phyloP scores from a whole-genome alignment of 2,329 filamentous ascomycete species.

The Colletotrichum eremochloae region DNA sequence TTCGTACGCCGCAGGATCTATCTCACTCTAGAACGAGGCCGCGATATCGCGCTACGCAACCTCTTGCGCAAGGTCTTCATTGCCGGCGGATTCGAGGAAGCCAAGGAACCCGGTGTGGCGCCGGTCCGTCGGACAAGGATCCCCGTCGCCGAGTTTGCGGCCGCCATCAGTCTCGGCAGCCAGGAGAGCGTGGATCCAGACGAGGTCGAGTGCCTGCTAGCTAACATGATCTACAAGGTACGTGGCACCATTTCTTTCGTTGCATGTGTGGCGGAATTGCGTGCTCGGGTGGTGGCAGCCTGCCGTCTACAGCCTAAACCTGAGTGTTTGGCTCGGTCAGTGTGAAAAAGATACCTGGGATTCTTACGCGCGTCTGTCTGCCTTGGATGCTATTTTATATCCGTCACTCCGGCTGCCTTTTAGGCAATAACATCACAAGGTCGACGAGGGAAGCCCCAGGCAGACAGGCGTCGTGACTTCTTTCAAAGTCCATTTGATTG shows the following conservation, averaged over 20 bases:
- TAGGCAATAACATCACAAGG: slow-evolving; percentile 22
- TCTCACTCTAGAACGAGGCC: slow-evolving; percentile 89
- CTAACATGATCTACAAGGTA: slow-evolving; percentile 99
- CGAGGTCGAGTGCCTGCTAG: slow-evolving; percentile 94
- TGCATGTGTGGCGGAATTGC: slow-evolving; percentile 4
- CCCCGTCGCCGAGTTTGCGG: slow-evolving; percentile 85
- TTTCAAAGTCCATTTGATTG: neutral
- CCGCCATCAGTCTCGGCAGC: slow-evolving; percentile 82
- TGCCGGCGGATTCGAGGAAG: slow-evolving; percentile 82
- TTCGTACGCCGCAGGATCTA: slow-evolving; percentile 96
- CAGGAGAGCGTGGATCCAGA: slow-evolving; percentile 81
- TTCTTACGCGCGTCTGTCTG: neutral
- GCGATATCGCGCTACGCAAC: slow-evolving; percentile 93
- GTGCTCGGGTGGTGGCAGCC: slow-evolving; percentile 11
- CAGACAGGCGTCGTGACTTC: neutral
- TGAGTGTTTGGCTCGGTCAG: slow-evolving; percentile 4
- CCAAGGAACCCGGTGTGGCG: slow-evolving; percentile 75
- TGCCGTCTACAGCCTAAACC: slow-evolving; percentile 1
- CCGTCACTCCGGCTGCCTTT: slow-evolving; percentile 5
- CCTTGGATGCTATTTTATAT: slow-evolving; percentile 11
- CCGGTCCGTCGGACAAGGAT: slow-evolving; percentile 81
- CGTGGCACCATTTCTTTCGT: slow-evolving; percentile 46
- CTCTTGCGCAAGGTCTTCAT: slow-evolving; percentile 92
- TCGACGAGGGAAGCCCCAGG: slow-evolving; percentile 11
- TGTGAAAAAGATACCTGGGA: neutral